These are phyloP conservation scores for Escallonia rubra DNA, from an alignment of 129 eudicot genomes.

Conservation along the genomic window DNA sequence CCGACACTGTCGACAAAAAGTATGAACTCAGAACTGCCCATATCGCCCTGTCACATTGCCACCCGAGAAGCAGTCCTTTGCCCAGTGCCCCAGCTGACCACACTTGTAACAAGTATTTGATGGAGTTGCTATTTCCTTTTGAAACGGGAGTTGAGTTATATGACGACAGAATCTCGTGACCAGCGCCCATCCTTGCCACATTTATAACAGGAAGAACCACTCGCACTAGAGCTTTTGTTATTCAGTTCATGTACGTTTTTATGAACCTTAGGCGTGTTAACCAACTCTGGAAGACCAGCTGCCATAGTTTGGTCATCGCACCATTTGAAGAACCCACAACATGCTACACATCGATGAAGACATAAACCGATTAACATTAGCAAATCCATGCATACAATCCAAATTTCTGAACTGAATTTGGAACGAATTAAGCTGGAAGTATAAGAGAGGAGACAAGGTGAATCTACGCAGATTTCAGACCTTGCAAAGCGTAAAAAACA, in stretches of 20 bases:
- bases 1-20: too few species aligned
- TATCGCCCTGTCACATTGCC: too few species aligned
- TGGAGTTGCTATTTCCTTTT: not conserved
- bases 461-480: too few species aligned
- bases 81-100: not conserved
- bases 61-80: not conserved
- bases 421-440: too few species aligned
- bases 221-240: slow-evolving; percentile 4
- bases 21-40: too few species aligned
- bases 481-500: too few species aligned
- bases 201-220: slow-evolving; percentile 14
- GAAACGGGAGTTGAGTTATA: not conserved
- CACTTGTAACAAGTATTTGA: slow-evolving; percentile 4
- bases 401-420: too few species aligned
- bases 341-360: not conserved
- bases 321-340: slow-evolving; percentile 13
- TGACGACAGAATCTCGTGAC: slow-evolving; percentile 15
- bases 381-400: too few species aligned
- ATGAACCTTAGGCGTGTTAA: slow-evolving; percentile 1
- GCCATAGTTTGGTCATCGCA: slow-evolving; percentile 3
- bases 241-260: not conserved
- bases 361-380: too few species aligned
- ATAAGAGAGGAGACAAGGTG: too few species aligned
- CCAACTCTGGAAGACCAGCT: not conserved
- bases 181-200: slow-evolving; percentile 23